Conservation (phyloP, 768 basidiomycete species). For the Rhodocollybia butyracea region DNA sequence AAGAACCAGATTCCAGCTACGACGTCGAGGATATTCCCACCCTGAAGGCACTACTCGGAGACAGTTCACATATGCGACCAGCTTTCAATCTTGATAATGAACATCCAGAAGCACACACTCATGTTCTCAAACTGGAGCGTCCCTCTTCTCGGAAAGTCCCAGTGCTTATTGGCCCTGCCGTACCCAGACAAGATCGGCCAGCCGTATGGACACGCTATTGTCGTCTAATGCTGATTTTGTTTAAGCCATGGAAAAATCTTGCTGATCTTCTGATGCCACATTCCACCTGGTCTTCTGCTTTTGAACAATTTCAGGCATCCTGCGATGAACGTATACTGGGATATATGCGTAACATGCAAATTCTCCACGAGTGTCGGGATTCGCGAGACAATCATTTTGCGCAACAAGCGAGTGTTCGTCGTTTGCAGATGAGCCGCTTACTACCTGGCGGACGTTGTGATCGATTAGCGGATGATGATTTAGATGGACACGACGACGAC, state of each 20-base stretch:
- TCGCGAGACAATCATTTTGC: conserved; percentile 16
- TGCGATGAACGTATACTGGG: neutral
- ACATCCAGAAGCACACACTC: neutral
- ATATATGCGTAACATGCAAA: conserved; percentile 6
- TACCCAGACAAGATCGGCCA: neutral
- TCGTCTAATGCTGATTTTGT: conserved; percentile 9
- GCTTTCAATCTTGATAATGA: neutral
- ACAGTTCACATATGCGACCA: neutral
- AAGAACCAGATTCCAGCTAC: no score
- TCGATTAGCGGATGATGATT: neutral
- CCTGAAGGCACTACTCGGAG: no score
- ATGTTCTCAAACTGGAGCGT: neutral
- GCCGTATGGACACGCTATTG: neutral
- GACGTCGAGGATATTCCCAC: no score
- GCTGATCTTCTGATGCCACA: neutral
- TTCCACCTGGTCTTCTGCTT: conserved; percentile 3
- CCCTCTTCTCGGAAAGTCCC: neutral
- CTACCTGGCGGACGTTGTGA: no score
- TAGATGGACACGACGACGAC: neutral
- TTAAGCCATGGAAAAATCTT: conserved; percentile 7
- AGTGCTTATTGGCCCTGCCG: neutral
- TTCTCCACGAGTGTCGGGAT: conserved; percentile 8
- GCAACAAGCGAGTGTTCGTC: neutral
- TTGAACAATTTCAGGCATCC: neutral
- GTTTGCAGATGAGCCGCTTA: no score